Conservation (phyloP, 345 rosid genomes). For the Eutrema heterophyllum region DNA sequence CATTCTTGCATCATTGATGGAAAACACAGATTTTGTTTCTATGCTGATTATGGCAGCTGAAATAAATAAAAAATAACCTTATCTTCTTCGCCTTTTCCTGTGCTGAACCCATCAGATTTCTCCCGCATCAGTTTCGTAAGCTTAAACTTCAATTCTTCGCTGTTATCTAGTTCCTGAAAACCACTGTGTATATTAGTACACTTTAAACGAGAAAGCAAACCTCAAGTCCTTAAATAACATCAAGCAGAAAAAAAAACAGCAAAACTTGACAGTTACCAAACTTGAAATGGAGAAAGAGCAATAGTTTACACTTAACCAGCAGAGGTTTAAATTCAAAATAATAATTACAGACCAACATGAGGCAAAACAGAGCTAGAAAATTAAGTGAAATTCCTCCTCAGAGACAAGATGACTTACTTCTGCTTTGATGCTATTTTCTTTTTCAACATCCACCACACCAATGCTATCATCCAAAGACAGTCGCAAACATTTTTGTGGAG, state of each 20-base stretch:
- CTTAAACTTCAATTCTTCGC: slow-evolving; percentile 63
- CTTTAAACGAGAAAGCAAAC: not conserved
- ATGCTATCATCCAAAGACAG: slow-evolving; percentile 50
- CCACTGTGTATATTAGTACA: not conserved
- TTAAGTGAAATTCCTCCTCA: slow-evolving; percentile 40
- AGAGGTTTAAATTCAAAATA: not conserved
- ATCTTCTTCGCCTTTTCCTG: slow-evolving; percentile 57
- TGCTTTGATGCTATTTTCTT: slow-evolving; percentile 59
- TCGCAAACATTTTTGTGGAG: slow-evolving; percentile 41
- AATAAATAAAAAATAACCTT: slow-evolving; percentile 45
- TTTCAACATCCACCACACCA: slow-evolving; percentile 80
- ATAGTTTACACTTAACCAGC: not conserved
- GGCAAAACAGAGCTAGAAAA: slow-evolving; percentile 40
- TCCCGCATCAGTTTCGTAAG: slow-evolving; percentile 65
- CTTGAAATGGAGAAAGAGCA: slow-evolving; percentile 23
- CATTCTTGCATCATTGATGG: slow-evolving; percentile 1
- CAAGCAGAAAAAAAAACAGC: not conserved
- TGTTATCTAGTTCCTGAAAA: slow-evolving; percentile 53
- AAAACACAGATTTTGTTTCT: not conserved
- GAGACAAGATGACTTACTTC: slow-evolving; percentile 71
- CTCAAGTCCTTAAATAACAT: not conserved
- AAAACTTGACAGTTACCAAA: not conserved
- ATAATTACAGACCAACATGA: slow-evolving; percentile 2
- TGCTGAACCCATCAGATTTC: slow-evolving; percentile 67
- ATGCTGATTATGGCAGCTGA: not conserved